phyloP scores from a whole-genome alignment of 2,329 filamentous ascomycete genomes.

The Hymenoscyphus repandus region DNA sequence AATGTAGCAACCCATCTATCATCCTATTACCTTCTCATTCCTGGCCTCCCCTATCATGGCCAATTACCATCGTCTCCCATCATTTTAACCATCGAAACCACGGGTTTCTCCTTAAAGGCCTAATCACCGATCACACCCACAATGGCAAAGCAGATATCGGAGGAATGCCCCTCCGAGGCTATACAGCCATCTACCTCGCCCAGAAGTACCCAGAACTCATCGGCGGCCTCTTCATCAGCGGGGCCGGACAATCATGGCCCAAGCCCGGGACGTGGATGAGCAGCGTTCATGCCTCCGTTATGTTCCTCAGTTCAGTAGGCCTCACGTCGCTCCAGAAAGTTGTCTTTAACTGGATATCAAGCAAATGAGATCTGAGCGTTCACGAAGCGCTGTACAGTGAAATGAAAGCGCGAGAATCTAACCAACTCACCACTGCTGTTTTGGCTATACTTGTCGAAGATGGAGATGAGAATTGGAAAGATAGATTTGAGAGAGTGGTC shows the following conservation, averaged over 20 bases:
- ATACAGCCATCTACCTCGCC: not conserved
- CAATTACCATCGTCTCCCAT: not conserved
- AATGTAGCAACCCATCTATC: not conserved
- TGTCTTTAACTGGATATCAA: not conserved
- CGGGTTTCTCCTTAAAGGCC: not conserved
- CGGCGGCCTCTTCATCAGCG: not conserved
- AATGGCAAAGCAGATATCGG: not conserved
- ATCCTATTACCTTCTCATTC: not conserved
- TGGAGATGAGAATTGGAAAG: not conserved
- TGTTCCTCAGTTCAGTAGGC: not conserved
- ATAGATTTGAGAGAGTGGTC: not conserved
- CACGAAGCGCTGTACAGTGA: not conserved
- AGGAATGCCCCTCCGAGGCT: not conserved
- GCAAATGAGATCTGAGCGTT: not conserved
- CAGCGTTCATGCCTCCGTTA: not conserved
- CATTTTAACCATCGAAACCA: not conserved
- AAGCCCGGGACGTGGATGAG: not conserved
- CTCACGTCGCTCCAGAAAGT: not conserved
- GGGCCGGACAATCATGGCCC: not conserved
- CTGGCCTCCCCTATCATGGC: not conserved
- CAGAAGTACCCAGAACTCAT: not conserved
- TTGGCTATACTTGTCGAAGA: not conserved
- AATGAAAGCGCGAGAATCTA: not conserved
- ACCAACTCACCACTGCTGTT: not conserved
- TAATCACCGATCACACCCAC: not conserved